phyloP scores from a whole-genome alignment of 2,329 filamentous ascomycete genomes.

The Proliferodiscus dingleyae region DNA sequence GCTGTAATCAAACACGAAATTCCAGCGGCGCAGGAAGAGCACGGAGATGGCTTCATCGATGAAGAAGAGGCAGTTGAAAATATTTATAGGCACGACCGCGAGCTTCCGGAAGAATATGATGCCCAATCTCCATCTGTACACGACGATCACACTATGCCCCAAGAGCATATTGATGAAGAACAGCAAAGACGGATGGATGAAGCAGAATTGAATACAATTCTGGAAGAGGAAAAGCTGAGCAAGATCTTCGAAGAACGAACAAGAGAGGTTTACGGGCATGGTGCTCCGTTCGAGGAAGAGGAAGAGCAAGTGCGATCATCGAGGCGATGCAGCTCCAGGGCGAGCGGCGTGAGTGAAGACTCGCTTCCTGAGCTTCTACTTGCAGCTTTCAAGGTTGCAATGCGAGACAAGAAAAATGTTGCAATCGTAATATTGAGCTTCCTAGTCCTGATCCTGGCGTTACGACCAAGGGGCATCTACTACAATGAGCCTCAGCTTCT shows the following conservation, averaged over 20 bases:
- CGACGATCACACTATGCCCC: slow-evolving; percentile 18
- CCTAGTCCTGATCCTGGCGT: slow-evolving; percentile 49
- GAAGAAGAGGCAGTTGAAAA: slow-evolving; percentile 8
- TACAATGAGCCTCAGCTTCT: neutral
- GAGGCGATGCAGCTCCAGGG: slow-evolving; percentile 10
- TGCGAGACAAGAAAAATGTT: slow-evolving; percentile 56
- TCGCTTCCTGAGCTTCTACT: slow-evolving; percentile 50
- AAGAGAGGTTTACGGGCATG: no score
- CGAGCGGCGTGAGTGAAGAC: slow-evolving; percentile 28
- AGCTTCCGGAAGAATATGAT: no score
- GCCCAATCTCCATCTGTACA: slow-evolving; percentile 1
- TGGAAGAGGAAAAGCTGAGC: slow-evolving; percentile 47
- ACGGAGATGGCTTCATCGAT: slow-evolving; percentile 20
- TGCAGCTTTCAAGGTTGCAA: slow-evolving; percentile 47
- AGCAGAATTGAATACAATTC: slow-evolving; percentile 40
- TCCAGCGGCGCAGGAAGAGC: slow-evolving; percentile 28
- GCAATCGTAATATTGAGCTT: slow-evolving; percentile 50
- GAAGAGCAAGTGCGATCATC: neutral
- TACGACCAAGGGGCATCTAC: slow-evolving; percentile 13
- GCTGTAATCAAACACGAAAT: slow-evolving; percentile 1
- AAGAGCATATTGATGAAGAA: slow-evolving; percentile 42
- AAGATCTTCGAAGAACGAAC: slow-evolving; percentile 55
- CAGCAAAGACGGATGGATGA: slow-evolving; percentile 33
- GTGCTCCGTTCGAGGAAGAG: slow-evolving; percentile 3
- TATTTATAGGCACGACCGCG: slow-evolving; percentile 15